These are phyloP conservation scores for Papilionanthe hybrid DNA, from an alignment of 116 monocot genomes.

Conservation along the genomic window DNA sequence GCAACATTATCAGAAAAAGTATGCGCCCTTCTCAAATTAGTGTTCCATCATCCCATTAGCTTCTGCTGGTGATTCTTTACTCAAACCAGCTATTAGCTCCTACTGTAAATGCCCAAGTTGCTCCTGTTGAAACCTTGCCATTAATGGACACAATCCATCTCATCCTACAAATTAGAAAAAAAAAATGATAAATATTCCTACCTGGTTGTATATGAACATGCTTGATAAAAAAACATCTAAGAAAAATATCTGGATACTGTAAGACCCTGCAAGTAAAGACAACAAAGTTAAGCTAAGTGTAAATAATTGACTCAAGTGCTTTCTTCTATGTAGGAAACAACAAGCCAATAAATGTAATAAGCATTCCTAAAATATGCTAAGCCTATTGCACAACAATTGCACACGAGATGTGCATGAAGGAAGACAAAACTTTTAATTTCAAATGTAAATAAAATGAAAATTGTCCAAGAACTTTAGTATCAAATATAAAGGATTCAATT, in stretches of 20 bases:
- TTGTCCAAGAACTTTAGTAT: no score
- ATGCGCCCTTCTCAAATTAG: slow-evolving; percentile 14
- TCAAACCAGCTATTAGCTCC: slow-evolving; percentile 8
- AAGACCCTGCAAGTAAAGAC: slow-evolving; percentile 48
- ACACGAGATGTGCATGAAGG: no score
- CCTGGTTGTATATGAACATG: slow-evolving; percentile 97
- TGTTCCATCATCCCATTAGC: slow-evolving; percentile 12
- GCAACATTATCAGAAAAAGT: slow-evolving; percentile 9
- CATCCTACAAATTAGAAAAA: neutral
- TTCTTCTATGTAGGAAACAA: neutral
- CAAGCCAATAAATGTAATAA: neutral
- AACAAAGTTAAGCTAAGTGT: neutral
- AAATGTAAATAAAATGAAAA: no score
- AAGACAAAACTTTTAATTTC: slow-evolving; percentile 20
- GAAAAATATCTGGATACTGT: slow-evolving; percentile 93
- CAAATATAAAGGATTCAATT: no score
- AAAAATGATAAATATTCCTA: slow-evolving; percentile 14
- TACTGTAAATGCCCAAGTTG: slow-evolving; percentile 5
- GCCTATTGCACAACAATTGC: no score
- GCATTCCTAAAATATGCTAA: no score
- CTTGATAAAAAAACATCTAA: slow-evolving; percentile 90
- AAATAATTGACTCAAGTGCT: neutral
- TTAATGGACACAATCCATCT: neutral
- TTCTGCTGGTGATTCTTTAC: slow-evolving; percentile 5
- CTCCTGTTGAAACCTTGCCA: neutral